A percentile compares a stretch with the other conserved stretches of the same genome.
phyloP scores from a whole-genome alignment of 768 basidiomycete species.

The Cystofilobasidium bisporidii region DNA sequence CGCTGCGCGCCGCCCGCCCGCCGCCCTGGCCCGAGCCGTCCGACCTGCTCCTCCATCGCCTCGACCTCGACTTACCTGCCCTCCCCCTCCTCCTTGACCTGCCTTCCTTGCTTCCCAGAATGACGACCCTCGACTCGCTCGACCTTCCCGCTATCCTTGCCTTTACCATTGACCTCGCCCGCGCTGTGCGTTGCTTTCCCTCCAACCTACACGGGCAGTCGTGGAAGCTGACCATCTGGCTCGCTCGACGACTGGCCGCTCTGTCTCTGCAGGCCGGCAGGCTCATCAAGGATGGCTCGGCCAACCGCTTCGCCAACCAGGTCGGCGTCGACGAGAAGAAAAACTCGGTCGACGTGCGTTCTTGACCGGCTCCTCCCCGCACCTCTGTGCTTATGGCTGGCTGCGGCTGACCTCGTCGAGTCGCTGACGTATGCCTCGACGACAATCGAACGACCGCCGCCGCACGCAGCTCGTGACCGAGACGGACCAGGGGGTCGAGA shows the following conservation, averaged over 20 bases:
- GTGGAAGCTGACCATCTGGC: not conserved
- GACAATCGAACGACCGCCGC: no score
- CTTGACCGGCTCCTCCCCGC: no score
- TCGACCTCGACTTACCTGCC: no score
- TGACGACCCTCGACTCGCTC: not conserved
- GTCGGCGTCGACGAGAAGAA: conserved; percentile 65
- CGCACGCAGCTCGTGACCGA: conserved; percentile 65
- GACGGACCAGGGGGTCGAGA: conserved; percentile 64
- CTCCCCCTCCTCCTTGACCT: not conserved
- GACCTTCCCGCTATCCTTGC: conserved; percentile 40
- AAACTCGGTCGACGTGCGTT: conserved; percentile 65
- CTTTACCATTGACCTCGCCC: conserved; percentile 64
- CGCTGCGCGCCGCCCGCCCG: no score
- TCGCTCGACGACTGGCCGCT: conserved; percentile 40
- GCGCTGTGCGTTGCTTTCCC: conserved; percentile 63
- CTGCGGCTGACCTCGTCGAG: no score
- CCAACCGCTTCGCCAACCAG: conserved; percentile 48
- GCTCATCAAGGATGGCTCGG: conserved; percentile 54
- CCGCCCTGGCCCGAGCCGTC: no score
- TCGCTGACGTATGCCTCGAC: no score
- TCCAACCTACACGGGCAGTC: conserved; percentile 40
- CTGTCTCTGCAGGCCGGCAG: conserved; percentile 33
- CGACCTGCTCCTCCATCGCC: no score
- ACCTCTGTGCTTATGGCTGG: no score
- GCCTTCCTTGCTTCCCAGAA: not conserved